phyloP scores from a whole-genome alignment of 371 early-diverging fungal species.

The Thermomucor indicae-seudaticae region DNA sequence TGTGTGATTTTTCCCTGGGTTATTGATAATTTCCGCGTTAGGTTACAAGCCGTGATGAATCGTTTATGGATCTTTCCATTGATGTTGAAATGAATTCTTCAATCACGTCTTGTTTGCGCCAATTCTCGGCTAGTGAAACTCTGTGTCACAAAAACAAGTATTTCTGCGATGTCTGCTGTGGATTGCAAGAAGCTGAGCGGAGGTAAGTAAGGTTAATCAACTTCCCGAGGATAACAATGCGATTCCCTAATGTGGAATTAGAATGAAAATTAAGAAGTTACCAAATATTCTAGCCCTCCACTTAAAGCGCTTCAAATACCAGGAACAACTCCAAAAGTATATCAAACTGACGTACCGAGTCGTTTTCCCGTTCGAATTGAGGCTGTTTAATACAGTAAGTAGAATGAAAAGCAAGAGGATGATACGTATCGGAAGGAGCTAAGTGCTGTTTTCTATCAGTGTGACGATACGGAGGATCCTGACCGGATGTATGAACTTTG shows the following conservation, averaged over 20 bases:
- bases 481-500: constrained; percentile 82
- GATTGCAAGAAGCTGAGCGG: constrained; percentile 95
- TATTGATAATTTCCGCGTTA: constrained; percentile 17
- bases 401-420: too few species aligned
- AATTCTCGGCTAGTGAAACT: constrained; percentile 93
- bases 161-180: constrained; percentile 91
- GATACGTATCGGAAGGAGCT: too few species aligned
- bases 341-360: constrained; percentile 94
- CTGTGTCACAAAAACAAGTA: constrained; percentile 95
- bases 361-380: constrained; percentile 88
- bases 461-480: constrained; percentile 84
- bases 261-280: constrained; percentile 92
- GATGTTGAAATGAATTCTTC: constrained; percentile 95
- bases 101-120: constrained; percentile 85
- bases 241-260: constrained; percentile 13
- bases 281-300: constrained; percentile 95
- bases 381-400: constrained; percentile 88
- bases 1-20: neutral
- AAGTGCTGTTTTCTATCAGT: constrained; percentile 41
- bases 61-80: constrained; percentile 93
- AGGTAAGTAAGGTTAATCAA: constrained; percentile 40
- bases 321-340: constrained; percentile 85
- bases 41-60: constrained; percentile 92
- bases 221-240: neutral
- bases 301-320: constrained; percentile 95